Evolutionary conservation across 2,329 filamentous ascomycete genomes (phyloP).

Genomic region (Escovopsis sp.): DNA sequence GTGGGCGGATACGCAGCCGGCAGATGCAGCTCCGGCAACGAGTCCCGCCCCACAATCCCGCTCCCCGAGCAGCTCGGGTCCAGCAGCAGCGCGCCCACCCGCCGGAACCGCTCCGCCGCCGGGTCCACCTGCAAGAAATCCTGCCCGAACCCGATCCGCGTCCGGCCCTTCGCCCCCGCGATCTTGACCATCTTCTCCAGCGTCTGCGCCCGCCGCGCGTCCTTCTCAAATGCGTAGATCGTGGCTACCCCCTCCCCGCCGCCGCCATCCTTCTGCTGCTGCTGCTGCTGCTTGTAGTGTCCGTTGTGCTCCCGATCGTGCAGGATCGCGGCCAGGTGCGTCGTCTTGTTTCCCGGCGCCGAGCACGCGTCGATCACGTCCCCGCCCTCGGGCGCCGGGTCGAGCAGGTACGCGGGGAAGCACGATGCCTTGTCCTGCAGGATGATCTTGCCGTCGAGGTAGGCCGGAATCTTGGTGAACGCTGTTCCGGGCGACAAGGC

Average conservation of each 20-base stretch:
- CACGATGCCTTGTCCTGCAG: conserved; percentile 95
- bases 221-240: conserved; percentile 71
- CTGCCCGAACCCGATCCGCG: conserved; percentile 54
- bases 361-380: conserved; percentile 86
- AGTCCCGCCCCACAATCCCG: conserved; percentile 81
- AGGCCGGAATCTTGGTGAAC: conserved; percentile 57
- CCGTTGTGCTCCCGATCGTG: conserved; percentile 24
- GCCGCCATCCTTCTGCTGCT: conserved; percentile 17
- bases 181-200: conserved; percentile 71
- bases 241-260: conserved; percentile 11
- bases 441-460: conserved; percentile 64
- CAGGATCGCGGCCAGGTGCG: conserved; percentile 70
- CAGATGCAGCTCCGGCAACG: conserved; percentile 53
- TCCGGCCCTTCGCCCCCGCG: conserved; percentile 53
- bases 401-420: conserved; percentile 79
- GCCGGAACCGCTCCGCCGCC: conserved; percentile 37
- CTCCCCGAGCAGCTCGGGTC: conserved; percentile 94
- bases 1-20: conserved; percentile 17
- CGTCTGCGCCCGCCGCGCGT: conserved; percentile 53
- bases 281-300: conserved; percentile 6
- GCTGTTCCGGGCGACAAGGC: conserved; percentile 60
- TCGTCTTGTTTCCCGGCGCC: conserved; percentile 94
- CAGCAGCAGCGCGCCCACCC: conserved; percentile 70
- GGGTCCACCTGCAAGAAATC: conserved; percentile 75
- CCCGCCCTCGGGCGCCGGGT: conserved; percentile 50